These are phyloP conservation scores for Pseudopyricularia cyperi DNA, from an alignment of 2,329 filamentous ascomycete species.

Conservation along the genomic window DNA sequence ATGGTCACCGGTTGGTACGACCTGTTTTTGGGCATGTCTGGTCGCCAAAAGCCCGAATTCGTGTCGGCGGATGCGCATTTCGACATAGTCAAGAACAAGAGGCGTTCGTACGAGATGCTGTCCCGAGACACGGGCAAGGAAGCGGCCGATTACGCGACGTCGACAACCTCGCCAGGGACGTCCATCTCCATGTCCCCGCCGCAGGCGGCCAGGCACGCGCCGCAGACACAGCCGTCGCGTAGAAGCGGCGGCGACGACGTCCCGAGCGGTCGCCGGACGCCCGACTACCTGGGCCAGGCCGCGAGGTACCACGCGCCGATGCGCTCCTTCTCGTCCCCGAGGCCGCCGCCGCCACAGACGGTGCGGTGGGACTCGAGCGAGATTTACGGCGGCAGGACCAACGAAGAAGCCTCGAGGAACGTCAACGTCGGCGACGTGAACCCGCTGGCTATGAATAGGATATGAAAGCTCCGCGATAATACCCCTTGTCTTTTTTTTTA, in stretches of 20 bases:
- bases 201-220: conserved; percentile 10
- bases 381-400: conserved; percentile 20
- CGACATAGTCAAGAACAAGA: conserved; percentile 44
- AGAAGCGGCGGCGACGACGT: not conserved
- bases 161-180: conserved; percentile 28
- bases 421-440: conserved; percentile 29
- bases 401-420: conserved; percentile 10
- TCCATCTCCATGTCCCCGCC: conserved; percentile 10
- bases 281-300: conserved; percentile 43
- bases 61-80: conserved; percentile 70
- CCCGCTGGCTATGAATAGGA: conserved; percentile 42
- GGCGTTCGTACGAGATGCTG: conserved; percentile 72
- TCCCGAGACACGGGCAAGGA: conserved; percentile 38
- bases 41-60: conserved; percentile 60
- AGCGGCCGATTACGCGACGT: conserved; percentile 30
- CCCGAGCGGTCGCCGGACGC: conserved; percentile 27
- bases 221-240: conserved; percentile 9
- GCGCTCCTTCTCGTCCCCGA: conserved; percentile 43
- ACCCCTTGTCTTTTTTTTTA: not conserved
- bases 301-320: conserved; percentile 40
- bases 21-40: conserved; percentile 35
- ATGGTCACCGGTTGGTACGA: conserved; percentile 79
- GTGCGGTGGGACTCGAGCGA: conserved; percentile 30
- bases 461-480: conserved; percentile 19
- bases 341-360: conserved; percentile 24